These are phyloP conservation scores for Fraxinus anomala DNA, from an alignment of 257 asterid species.

Conservation along the genomic window DNA sequence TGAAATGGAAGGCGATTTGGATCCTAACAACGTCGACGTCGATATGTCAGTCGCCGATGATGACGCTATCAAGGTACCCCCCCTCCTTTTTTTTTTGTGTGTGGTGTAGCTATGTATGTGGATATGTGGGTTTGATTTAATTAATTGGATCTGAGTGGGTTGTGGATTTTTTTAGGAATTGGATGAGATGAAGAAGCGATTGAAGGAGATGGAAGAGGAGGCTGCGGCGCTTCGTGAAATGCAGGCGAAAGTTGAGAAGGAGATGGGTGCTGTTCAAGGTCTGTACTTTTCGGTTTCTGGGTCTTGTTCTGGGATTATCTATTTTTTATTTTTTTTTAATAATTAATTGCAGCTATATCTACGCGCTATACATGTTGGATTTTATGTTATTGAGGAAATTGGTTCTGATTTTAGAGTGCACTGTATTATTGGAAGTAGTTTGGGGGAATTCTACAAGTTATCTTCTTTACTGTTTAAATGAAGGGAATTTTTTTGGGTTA, in stretches of 20 bases:
- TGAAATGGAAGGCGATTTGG: constrained; percentile 51
- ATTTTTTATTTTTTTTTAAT: not conserved
- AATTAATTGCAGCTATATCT: not conserved
- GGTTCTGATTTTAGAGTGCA: not conserved
- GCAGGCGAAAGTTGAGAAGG: constrained; percentile 56
- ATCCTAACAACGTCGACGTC: constrained; percentile 31
- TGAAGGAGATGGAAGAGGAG: constrained; percentile 57
- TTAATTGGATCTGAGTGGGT: not conserved
- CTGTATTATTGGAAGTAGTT: not conserved
- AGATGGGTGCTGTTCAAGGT: constrained; percentile 57
- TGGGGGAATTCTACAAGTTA: not conserved
- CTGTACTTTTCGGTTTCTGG: not conserved
- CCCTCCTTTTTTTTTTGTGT: no score
- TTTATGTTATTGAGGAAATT: not conserved
- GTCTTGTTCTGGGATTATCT: not conserved
- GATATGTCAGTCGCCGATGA: constrained; percentile 48
- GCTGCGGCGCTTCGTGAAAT: constrained; percentile 53
- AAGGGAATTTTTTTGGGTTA: not conserved
- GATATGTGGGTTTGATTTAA: constrained; percentile 25
- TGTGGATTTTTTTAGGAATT: constrained; percentile 34
- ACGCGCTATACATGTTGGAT: not conserved
- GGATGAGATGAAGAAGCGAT: constrained; percentile 57
- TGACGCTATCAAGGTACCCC: constrained; percentile 40
- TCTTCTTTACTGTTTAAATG: not conserved
- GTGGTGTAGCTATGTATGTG: not conserved